A percentile compares a stretch with the other conserved stretches of the same genome.
Evolutionary conservation across 1,284 basidiomycete genomes (phyloP).

Genomic region (Peniophora sp.): DNA sequence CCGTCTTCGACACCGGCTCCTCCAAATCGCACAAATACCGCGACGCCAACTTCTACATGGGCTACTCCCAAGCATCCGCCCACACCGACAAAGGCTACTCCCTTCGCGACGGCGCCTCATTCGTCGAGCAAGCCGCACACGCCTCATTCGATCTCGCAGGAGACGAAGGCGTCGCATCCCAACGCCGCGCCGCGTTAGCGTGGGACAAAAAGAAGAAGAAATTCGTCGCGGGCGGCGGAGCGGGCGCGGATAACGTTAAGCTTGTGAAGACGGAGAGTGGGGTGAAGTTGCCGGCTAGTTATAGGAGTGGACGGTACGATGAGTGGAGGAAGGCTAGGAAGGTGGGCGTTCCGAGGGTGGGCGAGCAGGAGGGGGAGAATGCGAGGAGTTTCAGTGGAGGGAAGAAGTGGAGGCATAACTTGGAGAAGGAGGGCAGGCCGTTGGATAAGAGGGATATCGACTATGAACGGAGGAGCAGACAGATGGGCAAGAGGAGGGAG

Average conservation of each 20-base stretch:
- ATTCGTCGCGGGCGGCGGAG: constrained; percentile 81
- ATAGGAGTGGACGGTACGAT: constrained; percentile 89
- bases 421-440: constrained; percentile 54
- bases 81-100: constrained; percentile 89
- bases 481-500: constrained; percentile 46
- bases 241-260: constrained; percentile 90
- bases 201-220: constrained; percentile 99
- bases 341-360: constrained; percentile 68
- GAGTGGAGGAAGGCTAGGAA: constrained; percentile 87
- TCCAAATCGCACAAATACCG: constrained; percentile 46
- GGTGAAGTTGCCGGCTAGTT: constrained; percentile 86
- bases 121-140: constrained; percentile 76
- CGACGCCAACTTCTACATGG: constrained; percentile 88
- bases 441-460: constrained; percentile 59
- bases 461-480: constrained; percentile 66
- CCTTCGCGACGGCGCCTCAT: constrained; percentile 75
- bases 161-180: constrained; percentile 63
- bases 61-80: constrained; percentile 83
- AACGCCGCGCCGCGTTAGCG: constrained; percentile 58
- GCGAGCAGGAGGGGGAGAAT: constrained; percentile 63
- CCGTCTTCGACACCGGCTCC: constrained; percentile 64
- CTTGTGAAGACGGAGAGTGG: constrained; percentile 93
- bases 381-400: constrained; percentile 29
- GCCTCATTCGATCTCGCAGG: constrained; percentile 81
- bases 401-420: constrained; percentile 62